Evolutionary conservation across 208 protist genomes (phyloP), one percentile per base, ranked within the genome.

Genomic region (Leishmania mexicana): DNA sequence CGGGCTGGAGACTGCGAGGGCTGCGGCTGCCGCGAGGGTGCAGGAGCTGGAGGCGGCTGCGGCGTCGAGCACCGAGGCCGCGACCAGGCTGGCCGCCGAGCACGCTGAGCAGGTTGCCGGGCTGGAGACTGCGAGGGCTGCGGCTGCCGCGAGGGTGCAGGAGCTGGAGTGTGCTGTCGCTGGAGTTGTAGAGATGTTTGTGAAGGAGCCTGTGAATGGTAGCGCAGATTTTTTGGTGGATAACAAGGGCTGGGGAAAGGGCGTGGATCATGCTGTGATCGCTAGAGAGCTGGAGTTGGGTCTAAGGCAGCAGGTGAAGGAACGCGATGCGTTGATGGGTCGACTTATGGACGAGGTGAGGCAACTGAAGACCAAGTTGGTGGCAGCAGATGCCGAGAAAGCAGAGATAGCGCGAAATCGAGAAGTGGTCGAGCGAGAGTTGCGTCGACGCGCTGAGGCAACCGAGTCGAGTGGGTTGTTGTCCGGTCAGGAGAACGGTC

Each of bases 391-490:
- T 40, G 64, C 5, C 8, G 68, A 81, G 49, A 76, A 75, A 54
- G 49, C 47, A 31, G 73, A 76, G 53, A 19, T 67, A 13, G 0
- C 49, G 51, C 49, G 54, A 0, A n/a, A 67, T 51, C 60, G 82
- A 1, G 45, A 28, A 21, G 77, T 78, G 7, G 76, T 75, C 24
- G 78, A 81, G 54, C 2, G 42, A 24, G 82, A 85, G 45, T 53
- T 85, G 28, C 58, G 51, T 0, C 58, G 53, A 19, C 82, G 78
- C 21, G 72, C 78, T 2, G 78, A 57, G 31, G 76, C 78, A 1
- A 82, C 58, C 11, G 82, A 85, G 64, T 38, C 35, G 35, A 85
- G 73, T 17, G 76, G 78, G 47, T 77, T 85, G n/a, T 51, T 85
- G 3, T 60, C 10, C 15, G 82, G 78, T 3, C 8, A 76, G 8